Conservation (phyloP, 345 rosid genomes). For the Linum usitatissimum region DNA sequence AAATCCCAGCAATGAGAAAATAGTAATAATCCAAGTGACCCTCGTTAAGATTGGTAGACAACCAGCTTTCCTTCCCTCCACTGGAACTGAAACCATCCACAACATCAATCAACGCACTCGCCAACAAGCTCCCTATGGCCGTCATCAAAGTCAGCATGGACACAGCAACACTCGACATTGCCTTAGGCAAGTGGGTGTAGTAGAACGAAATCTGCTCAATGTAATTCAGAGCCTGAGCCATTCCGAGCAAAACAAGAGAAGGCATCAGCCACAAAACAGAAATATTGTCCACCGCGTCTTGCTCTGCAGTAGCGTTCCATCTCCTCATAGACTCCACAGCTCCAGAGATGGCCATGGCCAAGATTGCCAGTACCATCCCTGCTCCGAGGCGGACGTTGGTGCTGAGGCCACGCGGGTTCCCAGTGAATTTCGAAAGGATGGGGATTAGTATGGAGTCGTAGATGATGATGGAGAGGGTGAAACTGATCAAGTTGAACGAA, state of each 20-base stretch:
- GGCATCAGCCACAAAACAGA: slow-evolving; percentile 10
- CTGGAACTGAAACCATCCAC: slow-evolving; percentile 8
- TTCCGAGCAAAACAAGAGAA: slow-evolving; percentile 11
- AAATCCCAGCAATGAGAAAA: slow-evolving; percentile 9
- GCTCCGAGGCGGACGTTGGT: neutral
- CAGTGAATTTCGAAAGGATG: neutral
- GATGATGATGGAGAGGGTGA: slow-evolving; percentile 1
- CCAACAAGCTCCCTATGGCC: slow-evolving; percentile 7
- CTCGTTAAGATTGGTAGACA: slow-evolving; percentile 14
- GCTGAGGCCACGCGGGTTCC: neutral
- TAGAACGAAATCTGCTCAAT: slow-evolving; percentile 19
- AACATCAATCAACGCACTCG: slow-evolving; percentile 6
- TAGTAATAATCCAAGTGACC: slow-evolving; percentile 18
- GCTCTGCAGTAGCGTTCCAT: neutral
- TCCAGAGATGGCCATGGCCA: neutral
- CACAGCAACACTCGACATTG: slow-evolving; percentile 18
- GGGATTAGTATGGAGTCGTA: neutral
- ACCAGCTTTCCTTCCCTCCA: slow-evolving; percentile 18
- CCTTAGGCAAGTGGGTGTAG: slow-evolving; percentile 20
- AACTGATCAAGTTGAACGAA: neutral
- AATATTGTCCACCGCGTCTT: neutral
- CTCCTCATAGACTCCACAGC: neutral
- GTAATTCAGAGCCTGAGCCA: slow-evolving; percentile 15
- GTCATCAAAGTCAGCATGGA: slow-evolving; percentile 10
- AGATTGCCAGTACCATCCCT: neutral